Conservation (phyloP, 23 red algal species). For the Porphyridium purpureum region DNA sequence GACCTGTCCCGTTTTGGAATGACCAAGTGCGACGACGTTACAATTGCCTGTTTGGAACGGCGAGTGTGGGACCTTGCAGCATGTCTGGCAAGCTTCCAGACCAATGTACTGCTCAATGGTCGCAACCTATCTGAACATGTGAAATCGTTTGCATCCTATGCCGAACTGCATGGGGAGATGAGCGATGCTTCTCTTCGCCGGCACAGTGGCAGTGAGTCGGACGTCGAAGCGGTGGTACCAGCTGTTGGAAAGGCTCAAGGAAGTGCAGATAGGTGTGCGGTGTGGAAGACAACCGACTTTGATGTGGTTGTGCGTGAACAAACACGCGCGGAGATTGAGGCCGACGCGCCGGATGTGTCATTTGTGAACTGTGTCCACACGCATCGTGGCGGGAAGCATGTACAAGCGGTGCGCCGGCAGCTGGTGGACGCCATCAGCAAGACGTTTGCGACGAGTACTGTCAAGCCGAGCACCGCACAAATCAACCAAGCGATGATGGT, state of each 20-base stretch:
- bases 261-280: too few species aligned
- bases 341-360: constrained; percentile 5
- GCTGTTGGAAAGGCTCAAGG: too few species aligned
- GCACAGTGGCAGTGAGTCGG: background rate
- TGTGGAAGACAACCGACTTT: too few species aligned
- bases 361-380: constrained; percentile 19
- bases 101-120: constrained; percentile 12
- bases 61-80: constrained; percentile 15
- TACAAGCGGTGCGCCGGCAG: background rate
- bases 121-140: background rate
- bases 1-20: constrained; percentile 9
- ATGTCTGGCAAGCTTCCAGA: background rate
- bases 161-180: constrained; percentile 1
- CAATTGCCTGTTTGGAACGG: constrained; percentile 3
- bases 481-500: constrained; percentile 12
- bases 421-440: background rate
- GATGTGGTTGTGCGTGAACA: too few species aligned
- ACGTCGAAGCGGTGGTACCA: constrained; percentile 2
- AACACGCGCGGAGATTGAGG: too few species aligned
- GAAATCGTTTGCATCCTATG: constrained; percentile 7
- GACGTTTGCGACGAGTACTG: constrained; percentile 3
- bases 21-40: constrained; percentile 3
- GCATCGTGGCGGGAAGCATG: constrained; percentile 12
- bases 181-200: too few species aligned
- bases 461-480: background rate